A percentile compares a stretch with the other conserved stretches of the same genome.
Conservation (phyloP, 768 basidiomycete genomes). For the Mycena vitilis region DNA sequence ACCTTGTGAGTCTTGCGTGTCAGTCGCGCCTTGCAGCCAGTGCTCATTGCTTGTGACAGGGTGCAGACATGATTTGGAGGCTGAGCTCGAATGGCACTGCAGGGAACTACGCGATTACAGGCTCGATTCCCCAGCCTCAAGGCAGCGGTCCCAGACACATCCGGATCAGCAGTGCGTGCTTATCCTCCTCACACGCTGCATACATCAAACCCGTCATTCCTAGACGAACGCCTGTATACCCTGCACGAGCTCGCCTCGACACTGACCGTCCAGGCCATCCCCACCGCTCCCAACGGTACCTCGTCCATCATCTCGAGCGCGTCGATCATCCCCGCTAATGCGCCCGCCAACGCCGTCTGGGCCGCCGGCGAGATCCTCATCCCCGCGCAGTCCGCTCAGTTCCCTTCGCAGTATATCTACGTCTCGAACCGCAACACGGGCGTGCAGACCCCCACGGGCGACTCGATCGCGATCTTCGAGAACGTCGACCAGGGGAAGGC, state of each 20-base stretch:
- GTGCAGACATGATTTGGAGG: conserved; percentile 78
- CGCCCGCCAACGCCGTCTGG: conserved; percentile 51
- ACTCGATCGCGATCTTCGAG: conserved; percentile 64
- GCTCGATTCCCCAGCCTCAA: conserved; percentile 67
- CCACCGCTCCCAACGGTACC: conserved; percentile 54
- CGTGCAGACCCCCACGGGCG: conserved; percentile 49
- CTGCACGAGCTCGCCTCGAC: conserved; percentile 60
- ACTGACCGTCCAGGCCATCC: conserved; percentile 56
- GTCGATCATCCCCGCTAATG: conserved; percentile 51
- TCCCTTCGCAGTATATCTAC: conserved; percentile 55
- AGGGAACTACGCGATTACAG: conserved; percentile 65
- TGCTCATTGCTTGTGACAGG: conserved; percentile 50
- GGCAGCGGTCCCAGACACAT: conserved; percentile 76
- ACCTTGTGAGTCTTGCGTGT: conserved; percentile 59
- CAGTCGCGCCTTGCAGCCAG: not conserved
- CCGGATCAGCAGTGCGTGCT: conserved; percentile 46
- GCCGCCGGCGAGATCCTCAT: conserved; percentile 61
- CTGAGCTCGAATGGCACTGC: conserved; percentile 56
- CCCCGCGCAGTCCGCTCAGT: conserved; percentile 46
- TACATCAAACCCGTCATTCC: not conserved
- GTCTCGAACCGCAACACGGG: conserved; percentile 61
- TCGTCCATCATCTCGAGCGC: conserved; percentile 51
- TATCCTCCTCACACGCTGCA: not conserved
- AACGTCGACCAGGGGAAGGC: conserved; percentile 49
- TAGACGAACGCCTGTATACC: conserved; percentile 57